Conservation (phyloP, 2,329 filamentous ascomycete genomes). For the Talaromyces atroroseus region DNA sequence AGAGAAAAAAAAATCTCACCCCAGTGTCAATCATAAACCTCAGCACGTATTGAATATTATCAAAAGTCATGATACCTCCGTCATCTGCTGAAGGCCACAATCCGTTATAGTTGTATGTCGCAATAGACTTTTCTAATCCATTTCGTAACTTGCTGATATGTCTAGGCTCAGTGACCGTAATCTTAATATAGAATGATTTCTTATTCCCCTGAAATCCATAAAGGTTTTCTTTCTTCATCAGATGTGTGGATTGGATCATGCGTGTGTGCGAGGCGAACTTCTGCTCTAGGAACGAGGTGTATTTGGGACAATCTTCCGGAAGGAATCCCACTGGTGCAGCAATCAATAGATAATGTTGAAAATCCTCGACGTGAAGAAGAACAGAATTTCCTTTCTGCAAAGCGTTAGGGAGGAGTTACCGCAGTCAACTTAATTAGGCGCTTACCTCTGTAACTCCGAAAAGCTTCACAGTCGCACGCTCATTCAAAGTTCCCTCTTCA, state of each 20-base stretch:
- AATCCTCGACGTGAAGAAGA: conserved; percentile 89
- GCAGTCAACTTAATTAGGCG: not conserved
- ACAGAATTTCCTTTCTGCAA: conserved; percentile 72
- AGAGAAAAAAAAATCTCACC: conserved; percentile 39
- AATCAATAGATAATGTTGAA: conserved; percentile 93
- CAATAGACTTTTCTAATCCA: conserved; percentile 62
- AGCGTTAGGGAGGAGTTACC: conserved; percentile 8
- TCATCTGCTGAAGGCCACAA: conserved; percentile 70
- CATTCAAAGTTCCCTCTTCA: conserved; percentile 81
- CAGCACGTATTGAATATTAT: conserved; percentile 91
- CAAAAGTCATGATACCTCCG: conserved; percentile 75
- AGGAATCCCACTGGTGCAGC: conserved; percentile 79
- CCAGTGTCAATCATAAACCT: conserved; percentile 98
- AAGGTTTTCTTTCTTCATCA: conserved; percentile 83
- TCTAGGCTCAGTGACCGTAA: conserved; percentile 86
- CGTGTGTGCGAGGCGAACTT: conserved; percentile 68
- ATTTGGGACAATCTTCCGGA: conserved; percentile 69
- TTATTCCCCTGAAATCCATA: conserved; percentile 92
- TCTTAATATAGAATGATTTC: conserved; percentile 86
- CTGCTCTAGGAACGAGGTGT: conserved; percentile 73
- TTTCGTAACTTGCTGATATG: conserved; percentile 70
- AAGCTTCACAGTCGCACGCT: conserved; percentile 74
- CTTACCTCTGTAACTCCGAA: conserved; percentile 82
- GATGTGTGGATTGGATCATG: conserved; percentile 71
- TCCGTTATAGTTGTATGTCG: conserved; percentile 77